Percentiles rank a stretch among this genome's conserved stretches.
phyloP scores from a whole-genome alignment of 352 stramenopile species.

The Blastocystis sp. region DNA sequence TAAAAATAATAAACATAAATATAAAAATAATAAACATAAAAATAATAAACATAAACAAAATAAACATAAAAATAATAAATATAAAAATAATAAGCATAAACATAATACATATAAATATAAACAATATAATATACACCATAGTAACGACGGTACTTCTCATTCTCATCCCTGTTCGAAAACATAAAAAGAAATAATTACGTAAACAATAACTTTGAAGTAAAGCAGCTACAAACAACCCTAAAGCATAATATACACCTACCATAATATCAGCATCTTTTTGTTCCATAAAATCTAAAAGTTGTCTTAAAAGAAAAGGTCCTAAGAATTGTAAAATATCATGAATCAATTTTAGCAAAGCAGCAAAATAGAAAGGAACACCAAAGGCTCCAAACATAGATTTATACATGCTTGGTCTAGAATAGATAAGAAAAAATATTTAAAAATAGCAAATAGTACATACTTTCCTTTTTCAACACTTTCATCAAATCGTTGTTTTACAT shows the following conservation, averaged over 20 bases:
- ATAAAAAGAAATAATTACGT: slow-evolving; percentile 47
- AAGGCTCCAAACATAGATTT: slow-evolving; percentile 46
- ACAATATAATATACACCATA: slow-evolving; percentile 43
- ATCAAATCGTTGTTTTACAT: slow-evolving; percentile 5
- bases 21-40: too few species aligned
- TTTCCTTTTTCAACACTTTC: slow-evolving; percentile 21
- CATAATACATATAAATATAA: slow-evolving; percentile 37
- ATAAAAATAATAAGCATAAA: too few species aligned
- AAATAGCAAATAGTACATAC: neutral
- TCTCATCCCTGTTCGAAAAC: slow-evolving; percentile 48
- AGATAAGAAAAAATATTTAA: too few species aligned
- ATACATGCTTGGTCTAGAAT: slow-evolving; percentile 17
- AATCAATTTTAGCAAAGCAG: slow-evolving; percentile 64
- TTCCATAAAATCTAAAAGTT: slow-evolving; percentile 53
- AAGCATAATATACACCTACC: slow-evolving; percentile 27
- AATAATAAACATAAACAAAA: too few species aligned
- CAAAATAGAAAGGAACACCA: slow-evolving; percentile 63
- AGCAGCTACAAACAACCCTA: slow-evolving; percentile 41
- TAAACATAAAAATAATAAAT: slow-evolving; percentile 42
- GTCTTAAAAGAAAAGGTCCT: slow-evolving; percentile 57
- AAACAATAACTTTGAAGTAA: slow-evolving; percentile 41
- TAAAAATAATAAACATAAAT: too few species aligned
- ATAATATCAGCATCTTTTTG: slow-evolving; percentile 42
- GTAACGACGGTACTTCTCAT: slow-evolving; percentile 51
- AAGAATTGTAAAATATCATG: slow-evolving; percentile 73